These are phyloP conservation scores for Vitis hybrid DNA, from an alignment of 177 flowering plant genomes.

Conservation along the genomic window DNA sequence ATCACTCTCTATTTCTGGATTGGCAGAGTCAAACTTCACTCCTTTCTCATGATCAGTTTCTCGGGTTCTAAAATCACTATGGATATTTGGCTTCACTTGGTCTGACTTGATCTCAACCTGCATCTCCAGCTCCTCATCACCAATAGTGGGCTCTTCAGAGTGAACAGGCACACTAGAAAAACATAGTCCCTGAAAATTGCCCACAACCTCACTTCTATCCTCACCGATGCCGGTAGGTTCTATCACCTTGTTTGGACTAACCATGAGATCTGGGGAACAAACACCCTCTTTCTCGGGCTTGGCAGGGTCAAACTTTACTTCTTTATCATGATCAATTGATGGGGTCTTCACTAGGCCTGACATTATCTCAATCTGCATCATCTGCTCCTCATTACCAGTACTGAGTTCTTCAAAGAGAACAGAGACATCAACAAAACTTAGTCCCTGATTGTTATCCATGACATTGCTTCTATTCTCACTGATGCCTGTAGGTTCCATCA, in stretches of 20 bases:
- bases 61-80: not conserved
- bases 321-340: too few relatives aligned
- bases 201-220: too few relatives aligned
- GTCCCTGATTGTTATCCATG: not conserved
- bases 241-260: too few relatives aligned
- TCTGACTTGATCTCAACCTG: not conserved
- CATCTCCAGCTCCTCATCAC: not conserved
- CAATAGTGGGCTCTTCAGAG: not conserved
- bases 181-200: not conserved
- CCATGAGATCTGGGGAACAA: too few relatives aligned
- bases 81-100: not conserved
- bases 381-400: not conserved
- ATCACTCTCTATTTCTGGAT: too few relatives aligned
- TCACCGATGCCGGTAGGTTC: too few relatives aligned
- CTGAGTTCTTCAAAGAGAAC: slow-evolving; percentile 11
- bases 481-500: not conserved
- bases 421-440: slow-evolving; percentile 1
- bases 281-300: too few relatives aligned
- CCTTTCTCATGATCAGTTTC: slow-evolving; percentile 3
- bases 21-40: not conserved
- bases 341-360: too few relatives aligned
- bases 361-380: too few relatives aligned
- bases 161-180: not conserved
- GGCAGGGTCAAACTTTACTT: too few relatives aligned
- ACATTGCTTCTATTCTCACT: not conserved